These are phyloP conservation scores for Leptographium procerum DNA, from an alignment of 2,329 filamentous ascomycete species.

Conservation along the genomic window DNA sequence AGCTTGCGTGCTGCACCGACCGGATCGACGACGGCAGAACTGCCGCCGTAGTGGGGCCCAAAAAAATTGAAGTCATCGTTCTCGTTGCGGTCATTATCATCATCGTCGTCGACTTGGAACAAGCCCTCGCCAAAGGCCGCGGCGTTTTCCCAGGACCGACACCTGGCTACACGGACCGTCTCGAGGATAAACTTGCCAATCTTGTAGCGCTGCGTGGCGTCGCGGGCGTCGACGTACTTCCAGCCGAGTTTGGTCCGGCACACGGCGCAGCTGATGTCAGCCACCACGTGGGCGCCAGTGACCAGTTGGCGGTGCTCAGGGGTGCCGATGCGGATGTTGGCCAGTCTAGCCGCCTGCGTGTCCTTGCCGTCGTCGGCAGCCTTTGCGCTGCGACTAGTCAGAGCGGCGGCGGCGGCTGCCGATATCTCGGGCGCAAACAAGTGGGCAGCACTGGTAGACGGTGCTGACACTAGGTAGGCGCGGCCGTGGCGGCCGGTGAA, in stretches of 20 bases:
- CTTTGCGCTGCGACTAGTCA: conserved; percentile 2
- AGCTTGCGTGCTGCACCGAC: background rate
- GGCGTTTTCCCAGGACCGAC: conserved; percentile 42
- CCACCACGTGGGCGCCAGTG: conserved; percentile 52
- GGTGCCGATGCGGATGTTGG: conserved; percentile 45
- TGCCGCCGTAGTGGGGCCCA: conserved; percentile 11
- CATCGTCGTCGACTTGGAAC: conserved; percentile 42
- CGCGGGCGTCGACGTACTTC: conserved; percentile 56
- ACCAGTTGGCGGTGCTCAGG: conserved; percentile 45
- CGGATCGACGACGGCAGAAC: conserved; percentile 1
- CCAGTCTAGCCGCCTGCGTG: conserved; percentile 20
- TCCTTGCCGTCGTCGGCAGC: conserved; percentile 4
- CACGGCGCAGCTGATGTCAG: conserved; percentile 47
- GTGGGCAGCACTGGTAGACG: conserved; percentile 5
- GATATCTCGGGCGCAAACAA: conserved; percentile 7
- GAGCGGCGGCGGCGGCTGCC: conserved; percentile 14
- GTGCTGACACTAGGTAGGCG: conserved; percentile 44
- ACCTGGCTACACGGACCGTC: conserved; percentile 42
- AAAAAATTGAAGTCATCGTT: conserved; percentile 11
- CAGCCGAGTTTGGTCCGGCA: conserved; percentile 50
- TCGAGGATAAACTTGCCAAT: conserved; percentile 59
- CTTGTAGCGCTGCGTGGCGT: conserved; percentile 52
- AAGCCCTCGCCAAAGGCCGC: background rate
- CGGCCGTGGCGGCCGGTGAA: conserved; percentile 56
- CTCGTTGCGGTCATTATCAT: background rate